Base-by-base conservation (phyloP, 1,139 yeast genomes). In the Spencermartinsiella ligniputridi region DNA sequence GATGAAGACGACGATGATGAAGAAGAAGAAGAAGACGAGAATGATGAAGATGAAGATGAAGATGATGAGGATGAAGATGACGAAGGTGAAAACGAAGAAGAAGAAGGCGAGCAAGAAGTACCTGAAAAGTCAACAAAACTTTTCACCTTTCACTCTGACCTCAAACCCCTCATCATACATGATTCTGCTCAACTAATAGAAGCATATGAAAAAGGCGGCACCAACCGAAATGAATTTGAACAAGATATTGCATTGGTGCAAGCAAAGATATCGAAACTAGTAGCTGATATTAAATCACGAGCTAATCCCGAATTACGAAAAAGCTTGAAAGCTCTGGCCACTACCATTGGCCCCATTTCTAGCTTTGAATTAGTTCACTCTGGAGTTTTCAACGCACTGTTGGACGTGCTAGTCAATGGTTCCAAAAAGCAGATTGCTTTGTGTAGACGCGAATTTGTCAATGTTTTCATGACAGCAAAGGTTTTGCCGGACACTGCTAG, bases 351-450 rank as follows among this genome's bases (percentile, higher is more conserved):
- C 8, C 55, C 62, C 1, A 64, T 84, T 3, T 85, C 95, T 0
- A 82, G 94, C 51, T 87, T 82, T 66, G 96, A 88, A 60, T 67
- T 89, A 35, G 71, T 81, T 11, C 75, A 84, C 2, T 83, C 90
- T 0, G 90, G 90, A 0, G 63, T 86, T 4, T 71, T 84, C 17
- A 71, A 70, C 5, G 58, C 71, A 0, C 62, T 88, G 33, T 63
- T 77, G 1, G 48, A 56, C 0, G 52, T 76, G 3, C 73, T 83
- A 41, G 61, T 66, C 11, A 62, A 60, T 3, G 63, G 64, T 6
- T 46, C 50, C 2, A 46, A 43, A 3, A 52, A 45, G 30, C 33
- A 40, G 13, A 32, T 44, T 3, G 37, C 30, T 20, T 20, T 15
- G 6, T 44, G 47, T 36, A 44, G 70, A 47, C 62, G 57, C 21